Percentiles rank a stretch among this genome's conserved stretches.
Conservation (phyloP, 441 rosid genomes). For the Breynia disticha region DNA sequence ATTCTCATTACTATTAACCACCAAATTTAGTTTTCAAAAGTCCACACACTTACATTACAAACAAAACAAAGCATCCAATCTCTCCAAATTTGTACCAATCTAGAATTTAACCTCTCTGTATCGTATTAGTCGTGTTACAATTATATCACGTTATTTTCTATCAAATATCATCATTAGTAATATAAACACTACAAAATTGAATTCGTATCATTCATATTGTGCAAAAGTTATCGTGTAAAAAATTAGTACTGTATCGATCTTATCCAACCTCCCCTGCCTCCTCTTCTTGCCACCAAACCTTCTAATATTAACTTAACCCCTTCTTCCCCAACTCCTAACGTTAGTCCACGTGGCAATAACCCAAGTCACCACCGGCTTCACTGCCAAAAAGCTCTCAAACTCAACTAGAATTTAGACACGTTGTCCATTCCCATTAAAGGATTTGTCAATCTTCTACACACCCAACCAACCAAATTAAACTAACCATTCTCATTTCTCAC, state of each 20-base stretch:
- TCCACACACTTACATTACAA: slow-evolving; percentile 13
- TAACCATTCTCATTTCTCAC: not conserved
- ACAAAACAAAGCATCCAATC: slow-evolving; percentile 15
- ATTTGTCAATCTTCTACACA: slow-evolving; percentile 24
- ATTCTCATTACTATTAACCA: slow-evolving; percentile 4
- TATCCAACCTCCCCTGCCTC: slow-evolving; percentile 13
- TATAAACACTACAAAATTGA: no score
- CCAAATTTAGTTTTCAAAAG: slow-evolving; percentile 12
- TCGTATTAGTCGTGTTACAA: no score
- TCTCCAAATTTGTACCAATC: slow-evolving; percentile 5
- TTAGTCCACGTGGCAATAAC: slow-evolving; percentile 8
- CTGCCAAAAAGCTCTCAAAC: slow-evolving; percentile 9
- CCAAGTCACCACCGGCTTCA: slow-evolving; percentile 17
- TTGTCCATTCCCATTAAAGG: slow-evolving; percentile 23
- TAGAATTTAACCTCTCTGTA: slow-evolving; percentile 3
- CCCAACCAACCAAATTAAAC: slow-evolving; percentile 10
- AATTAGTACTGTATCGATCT: slow-evolving; percentile 5
- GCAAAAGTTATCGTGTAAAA: no score
- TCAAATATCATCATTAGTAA: not conserved
- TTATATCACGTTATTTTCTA: not conserved
- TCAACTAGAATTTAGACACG: slow-evolving; percentile 27
- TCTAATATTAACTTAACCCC: not conserved
- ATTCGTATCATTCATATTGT: no score
- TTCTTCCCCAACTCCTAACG: slow-evolving; percentile 2
- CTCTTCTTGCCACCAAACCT: no score